Percentiles rank a stretch among this genome's conserved stretches.
Conservation (phyloP, 2,329 filamentous ascomycete species). For the Sordariomycetes sp. region DNA sequence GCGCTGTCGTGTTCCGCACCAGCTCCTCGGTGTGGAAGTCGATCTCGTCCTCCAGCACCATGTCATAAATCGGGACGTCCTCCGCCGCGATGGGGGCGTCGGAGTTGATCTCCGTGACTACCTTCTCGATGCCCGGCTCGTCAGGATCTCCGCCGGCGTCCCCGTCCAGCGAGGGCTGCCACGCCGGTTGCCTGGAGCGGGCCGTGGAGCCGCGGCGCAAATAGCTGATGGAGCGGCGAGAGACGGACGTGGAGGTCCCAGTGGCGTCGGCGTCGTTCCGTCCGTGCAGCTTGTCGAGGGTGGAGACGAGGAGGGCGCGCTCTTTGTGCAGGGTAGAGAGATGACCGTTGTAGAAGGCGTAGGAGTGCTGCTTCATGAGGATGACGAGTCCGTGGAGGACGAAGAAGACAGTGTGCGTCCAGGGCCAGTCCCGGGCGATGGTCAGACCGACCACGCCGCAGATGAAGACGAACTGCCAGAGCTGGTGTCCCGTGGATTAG, state of each 20-base stretch:
- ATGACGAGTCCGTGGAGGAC: conserved; percentile 62
- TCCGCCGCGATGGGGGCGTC: conserved; percentile 44
- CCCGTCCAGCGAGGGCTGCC: conserved; percentile 7
- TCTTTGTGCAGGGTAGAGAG: conserved; percentile 46
- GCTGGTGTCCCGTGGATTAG: conserved; percentile 15
- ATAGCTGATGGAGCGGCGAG: background rate
- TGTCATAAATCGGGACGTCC: conserved; percentile 49
- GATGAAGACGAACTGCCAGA: conserved; percentile 58
- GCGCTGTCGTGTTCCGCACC: conserved; percentile 42
- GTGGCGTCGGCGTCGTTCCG: background rate
- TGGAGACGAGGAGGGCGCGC: conserved; percentile 26
- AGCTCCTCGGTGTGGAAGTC: conserved; percentile 51
- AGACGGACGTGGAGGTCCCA: background rate
- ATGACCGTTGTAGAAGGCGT: conserved; percentile 68
- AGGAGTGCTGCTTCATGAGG: conserved; percentile 76
- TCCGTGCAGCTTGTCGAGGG: conserved; percentile 43
- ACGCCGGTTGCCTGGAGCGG: conserved; percentile 7
- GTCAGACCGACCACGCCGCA: conserved; percentile 50
- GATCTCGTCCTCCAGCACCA: conserved; percentile 56
- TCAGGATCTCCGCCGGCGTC: conserved; percentile 15
- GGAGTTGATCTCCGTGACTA: conserved; percentile 49
- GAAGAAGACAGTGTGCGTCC: conserved; percentile 72
- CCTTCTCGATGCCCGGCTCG: conserved; percentile 39
- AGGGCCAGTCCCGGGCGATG: conserved; percentile 62
- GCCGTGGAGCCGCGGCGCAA: conserved; percentile 6